These are phyloP conservation scores for Ambrosia artemisiifolia DNA, from an alignment of 129 eudicot genomes.

Conservation along the genomic window DNA sequence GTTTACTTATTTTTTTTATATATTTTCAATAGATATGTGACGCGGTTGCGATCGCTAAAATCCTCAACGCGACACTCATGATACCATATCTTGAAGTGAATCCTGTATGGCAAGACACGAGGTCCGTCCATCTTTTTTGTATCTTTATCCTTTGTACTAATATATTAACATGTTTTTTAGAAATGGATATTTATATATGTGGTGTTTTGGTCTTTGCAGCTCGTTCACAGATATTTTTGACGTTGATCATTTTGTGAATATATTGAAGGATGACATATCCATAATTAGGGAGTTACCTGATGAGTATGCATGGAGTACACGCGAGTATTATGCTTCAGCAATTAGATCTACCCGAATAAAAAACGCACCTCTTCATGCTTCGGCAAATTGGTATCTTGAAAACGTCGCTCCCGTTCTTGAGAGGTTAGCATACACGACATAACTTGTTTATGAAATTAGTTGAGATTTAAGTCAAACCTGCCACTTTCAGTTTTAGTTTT, in stretches of 20 bases:
- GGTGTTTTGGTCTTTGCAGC: conserved; percentile 41
- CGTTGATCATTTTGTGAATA: conserved; percentile 92
- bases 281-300: conserved; percentile 81
- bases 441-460: background rate
- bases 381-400: conserved; percentile 81
- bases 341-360: conserved; percentile 89
- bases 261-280: conserved; percentile 78
- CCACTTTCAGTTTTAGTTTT: background rate
- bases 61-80: conserved; percentile 88
- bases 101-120: conserved; percentile 99
- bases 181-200: background rate
- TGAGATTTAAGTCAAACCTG: background rate
- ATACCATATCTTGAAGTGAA: conserved; percentile 92
- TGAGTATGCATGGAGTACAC: conserved; percentile 95
- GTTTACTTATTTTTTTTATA: conserved; percentile 2
- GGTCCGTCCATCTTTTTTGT: conserved; percentile 37
- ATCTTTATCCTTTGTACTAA: background rate
- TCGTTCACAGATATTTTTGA: conserved; percentile 83
- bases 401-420: conserved; percentile 75
- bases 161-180: background rate
- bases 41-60: conserved; percentile 95
- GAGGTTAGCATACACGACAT: conserved; percentile 48
- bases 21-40: conserved; percentile 73
- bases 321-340: conserved; percentile 87
- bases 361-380: conserved; percentile 96